Conservation (phyloP, 768 basidiomycete genomes). For the Harrya chromipes region DNA sequence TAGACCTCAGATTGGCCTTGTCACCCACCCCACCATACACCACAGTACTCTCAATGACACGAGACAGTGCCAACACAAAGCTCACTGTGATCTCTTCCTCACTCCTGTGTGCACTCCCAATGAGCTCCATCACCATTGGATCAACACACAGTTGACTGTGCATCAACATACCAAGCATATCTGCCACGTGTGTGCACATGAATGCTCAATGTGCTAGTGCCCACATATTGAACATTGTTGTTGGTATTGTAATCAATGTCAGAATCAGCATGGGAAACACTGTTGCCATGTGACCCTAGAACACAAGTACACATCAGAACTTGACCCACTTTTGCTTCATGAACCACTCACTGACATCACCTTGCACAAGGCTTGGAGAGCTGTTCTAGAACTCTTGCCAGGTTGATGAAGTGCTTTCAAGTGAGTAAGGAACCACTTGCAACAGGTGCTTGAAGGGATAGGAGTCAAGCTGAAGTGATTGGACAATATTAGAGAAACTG, state of each 20-base stretch:
- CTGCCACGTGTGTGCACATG: slow-evolving; percentile 76
- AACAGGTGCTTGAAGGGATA: too few species aligned
- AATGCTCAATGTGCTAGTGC: slow-evolving; percentile 78
- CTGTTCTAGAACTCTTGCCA: slow-evolving; percentile 92
- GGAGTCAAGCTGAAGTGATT: too few species aligned
- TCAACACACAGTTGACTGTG: slow-evolving; percentile 86
- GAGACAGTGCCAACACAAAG: slow-evolving; percentile 70
- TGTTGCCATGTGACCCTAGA: slow-evolving; percentile 84
- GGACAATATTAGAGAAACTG: too few species aligned
- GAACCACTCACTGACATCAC: slow-evolving; percentile 76
- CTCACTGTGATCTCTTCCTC: slow-evolving; percentile 72
- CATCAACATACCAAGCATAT: slow-evolving; percentile 88
- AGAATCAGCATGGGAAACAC: slow-evolving; percentile 98
- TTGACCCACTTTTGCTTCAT: too few species aligned
- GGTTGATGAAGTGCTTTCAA: slow-evolving; percentile 91
- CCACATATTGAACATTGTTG: slow-evolving; percentile 92
- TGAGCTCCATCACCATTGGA: slow-evolving; percentile 88
- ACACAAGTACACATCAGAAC: neutral
- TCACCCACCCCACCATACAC: slow-evolving; percentile 68
- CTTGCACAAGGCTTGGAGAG: slow-evolving; percentile 87
- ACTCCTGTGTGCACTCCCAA: slow-evolving; percentile 54
- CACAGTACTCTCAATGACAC: slow-evolving; percentile 64
- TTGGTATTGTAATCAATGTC: slow-evolving; percentile 83
- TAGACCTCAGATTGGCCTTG: too few species aligned
- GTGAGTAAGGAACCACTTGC: too few species aligned